Base-by-base conservation (phyloP, 225 moss, liverwort and hornwort genomes). In the Takakia lepidozioides region DNA sequence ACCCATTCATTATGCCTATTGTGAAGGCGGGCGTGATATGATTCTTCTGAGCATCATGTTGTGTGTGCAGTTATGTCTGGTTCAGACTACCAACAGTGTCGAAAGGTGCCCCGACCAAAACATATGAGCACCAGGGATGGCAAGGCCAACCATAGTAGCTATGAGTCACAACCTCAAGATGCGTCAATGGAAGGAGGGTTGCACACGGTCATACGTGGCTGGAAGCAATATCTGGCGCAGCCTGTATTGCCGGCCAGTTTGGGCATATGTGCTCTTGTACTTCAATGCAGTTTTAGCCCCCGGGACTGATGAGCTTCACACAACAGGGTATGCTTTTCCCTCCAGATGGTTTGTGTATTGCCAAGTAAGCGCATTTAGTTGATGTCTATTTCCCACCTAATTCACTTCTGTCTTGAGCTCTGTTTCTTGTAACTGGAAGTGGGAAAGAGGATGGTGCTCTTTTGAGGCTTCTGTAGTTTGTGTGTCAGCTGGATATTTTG, bases 161-260 rank as follows among this genome's bases (percentile, higher is more conserved):
- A 48, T 27, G 58, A 58, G 20, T 27, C 43, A 28, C 74, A 66
- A 11, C 66, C 52, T 39, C 68, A 65, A 29, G 68, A 68, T 59
- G 52, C 32, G 7, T 61, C 79, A 74, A 70, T 54, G 51, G 74
- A 74, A 51, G 74, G 74, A 21, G 76, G 74, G 21, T 42, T 72
- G 18, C 71, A 69, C 57, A 76, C 71, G 47, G 76, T 80, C 8
- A 36, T 87, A 23, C 68, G 74, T 58, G 87, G 87, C 35, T 87
- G 83, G 87, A 74, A 66, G 48, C 79, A 87, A 41, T 87, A 84
- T 55, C 60, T 84, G 64, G 66, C 76, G 38, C 87, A 87, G 54
- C 87, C 87, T 50, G 84, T 87, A 11, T 54, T 83, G 44, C 87
- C 87, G 38, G 87, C 87, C 15, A 87, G 87, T 56, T 52, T 87